A percentile compares a stretch with the other conserved stretches of the same genome.
Conservation (phyloP, 305 asterid genomes). For the Fraxinus paxiana region DNA sequence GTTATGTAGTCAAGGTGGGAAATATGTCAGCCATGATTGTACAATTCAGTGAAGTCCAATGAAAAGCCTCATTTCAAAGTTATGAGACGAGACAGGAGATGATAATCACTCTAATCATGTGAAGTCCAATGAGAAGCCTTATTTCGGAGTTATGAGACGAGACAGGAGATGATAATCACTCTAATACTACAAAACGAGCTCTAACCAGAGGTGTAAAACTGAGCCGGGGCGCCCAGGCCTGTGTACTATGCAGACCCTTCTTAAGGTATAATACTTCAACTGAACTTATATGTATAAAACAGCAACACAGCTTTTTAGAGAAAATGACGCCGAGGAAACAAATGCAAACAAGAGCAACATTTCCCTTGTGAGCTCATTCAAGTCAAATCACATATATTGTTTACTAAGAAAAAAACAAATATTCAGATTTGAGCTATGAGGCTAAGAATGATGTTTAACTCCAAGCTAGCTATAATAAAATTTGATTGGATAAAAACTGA, state of each 20-base stretch:
- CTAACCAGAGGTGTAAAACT: not conserved
- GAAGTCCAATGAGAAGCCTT: not conserved
- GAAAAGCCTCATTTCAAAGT: not conserved
- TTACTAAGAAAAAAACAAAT: not conserved
- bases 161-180: not conserved
- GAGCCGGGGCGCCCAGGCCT: not conserved
- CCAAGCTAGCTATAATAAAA: not conserved
- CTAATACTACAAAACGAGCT: not conserved
- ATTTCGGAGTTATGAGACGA: not conserved
- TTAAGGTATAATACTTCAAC: not conserved
- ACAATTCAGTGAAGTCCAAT: not conserved
- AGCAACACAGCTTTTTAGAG: not conserved
- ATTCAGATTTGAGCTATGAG: not conserved
- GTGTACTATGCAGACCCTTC: not conserved
- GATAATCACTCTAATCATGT: not conserved
- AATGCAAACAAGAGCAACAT: not conserved
- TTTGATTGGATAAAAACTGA: not conserved
- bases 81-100: not conserved
- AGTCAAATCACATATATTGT: not conserved
- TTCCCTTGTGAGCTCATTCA: not conserved
- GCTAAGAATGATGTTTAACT: not conserved
- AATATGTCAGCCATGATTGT: not conserved
- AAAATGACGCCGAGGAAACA: not conserved
- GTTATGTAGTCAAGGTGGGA: not conserved
- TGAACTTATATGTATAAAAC: not conserved